Conservation (phyloP, 73 alveolate species). For the Urostyla sp. region DNA sequence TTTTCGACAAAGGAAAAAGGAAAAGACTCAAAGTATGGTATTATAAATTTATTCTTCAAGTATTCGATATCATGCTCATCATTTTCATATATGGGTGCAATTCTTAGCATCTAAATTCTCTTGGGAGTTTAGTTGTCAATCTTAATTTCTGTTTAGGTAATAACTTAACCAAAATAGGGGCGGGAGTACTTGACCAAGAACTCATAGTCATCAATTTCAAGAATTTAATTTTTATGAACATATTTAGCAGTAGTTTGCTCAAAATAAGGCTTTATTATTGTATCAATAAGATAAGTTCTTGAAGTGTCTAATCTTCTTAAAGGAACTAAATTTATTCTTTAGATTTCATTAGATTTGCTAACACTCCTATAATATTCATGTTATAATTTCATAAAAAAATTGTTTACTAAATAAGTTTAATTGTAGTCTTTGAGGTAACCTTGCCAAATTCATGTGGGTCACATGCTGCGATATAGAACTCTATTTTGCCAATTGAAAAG, state of each 20-base stretch:
- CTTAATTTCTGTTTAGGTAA: constrained; percentile 21
- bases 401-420: constrained; percentile 47
- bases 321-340: constrained; percentile 40
- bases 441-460: constrained; percentile 66
- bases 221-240: constrained; percentile 44
- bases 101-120: constrained; percentile 13
- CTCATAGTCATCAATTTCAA: constrained; percentile 48
- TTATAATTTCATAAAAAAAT: not conserved
- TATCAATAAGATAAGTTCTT: constrained; percentile 22
- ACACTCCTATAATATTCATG: constrained; percentile 6
- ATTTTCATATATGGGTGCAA: constrained; percentile 61
- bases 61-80: constrained; percentile 22
- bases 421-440: constrained; percentile 46
- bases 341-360: constrained; percentile 2
- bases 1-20: constrained; percentile 28
- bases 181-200: constrained; percentile 55
- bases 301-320: constrained; percentile 35
- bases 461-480: constrained; percentile 63
- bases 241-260: constrained; percentile 11
- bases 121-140: constrained; percentile 54
- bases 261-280: constrained; percentile 43
- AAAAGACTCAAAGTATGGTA: constrained; percentile 33
- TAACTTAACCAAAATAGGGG: constrained; percentile 51
- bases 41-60: not conserved
- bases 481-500: constrained; percentile 53